A percentile compares a stretch with the other conserved stretches of the same genome.
Evolutionary conservation across 169 alveolate species (phyloP).

Genomic region (Blepharisma undulans): DNA sequence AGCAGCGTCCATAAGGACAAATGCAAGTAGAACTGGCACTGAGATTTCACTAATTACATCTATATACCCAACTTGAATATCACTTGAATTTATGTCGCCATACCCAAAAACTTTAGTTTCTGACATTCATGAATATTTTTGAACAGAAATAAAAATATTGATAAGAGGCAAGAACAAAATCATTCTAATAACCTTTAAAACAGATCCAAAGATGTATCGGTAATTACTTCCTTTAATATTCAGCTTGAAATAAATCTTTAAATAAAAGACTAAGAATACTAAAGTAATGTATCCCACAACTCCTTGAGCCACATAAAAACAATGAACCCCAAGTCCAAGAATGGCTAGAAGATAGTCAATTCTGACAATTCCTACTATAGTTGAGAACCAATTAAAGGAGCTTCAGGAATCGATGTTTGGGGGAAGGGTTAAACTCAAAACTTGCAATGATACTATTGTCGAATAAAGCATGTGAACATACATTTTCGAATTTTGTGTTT

Average conservation of each 20-base stretch:
- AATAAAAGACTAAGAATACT: neutral
- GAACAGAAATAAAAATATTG: neutral
- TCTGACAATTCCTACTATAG: neutral
- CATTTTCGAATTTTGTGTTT: neutral
- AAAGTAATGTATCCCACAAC: neutral
- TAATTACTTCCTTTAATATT: neutral
- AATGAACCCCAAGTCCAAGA: neutral
- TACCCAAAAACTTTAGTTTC: neutral
- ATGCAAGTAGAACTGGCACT: neutral
- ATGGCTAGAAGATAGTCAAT: neutral
- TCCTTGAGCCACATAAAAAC: neutral
- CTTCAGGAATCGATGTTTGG: neutral
- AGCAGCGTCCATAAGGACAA: neutral
- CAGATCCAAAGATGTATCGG: neutral
- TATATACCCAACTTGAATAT: neutral
- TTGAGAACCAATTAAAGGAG: neutral
- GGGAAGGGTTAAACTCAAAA: neutral
- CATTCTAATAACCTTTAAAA: neutral
- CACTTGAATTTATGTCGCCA: neutral
- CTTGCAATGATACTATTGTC: neutral
- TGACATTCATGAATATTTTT: neutral
- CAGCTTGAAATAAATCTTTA: neutral
- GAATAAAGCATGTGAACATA: neutral
- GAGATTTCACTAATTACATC: neutral
- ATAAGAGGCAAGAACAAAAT: neutral